Evolutionary conservation across 495 filamentous ascomycete genomes (phyloP).

Genomic region (Massariosphaeria phaeospora): DNA sequence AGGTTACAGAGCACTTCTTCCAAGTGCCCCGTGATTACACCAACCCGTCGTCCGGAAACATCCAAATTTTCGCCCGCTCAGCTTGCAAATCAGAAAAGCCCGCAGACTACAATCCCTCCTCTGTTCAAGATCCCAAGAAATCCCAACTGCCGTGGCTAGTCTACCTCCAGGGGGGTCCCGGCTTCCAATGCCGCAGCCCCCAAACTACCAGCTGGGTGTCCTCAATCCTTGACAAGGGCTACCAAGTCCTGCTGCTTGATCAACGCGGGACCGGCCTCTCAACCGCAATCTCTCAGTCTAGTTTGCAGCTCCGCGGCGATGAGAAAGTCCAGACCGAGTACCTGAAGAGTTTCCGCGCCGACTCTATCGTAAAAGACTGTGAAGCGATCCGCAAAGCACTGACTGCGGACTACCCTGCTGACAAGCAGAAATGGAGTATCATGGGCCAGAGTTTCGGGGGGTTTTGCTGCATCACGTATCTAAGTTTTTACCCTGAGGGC

Average conservation of each 20-base stretch:
- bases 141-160: slow-evolving; percentile 52
- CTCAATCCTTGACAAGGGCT: slow-evolving; percentile 71
- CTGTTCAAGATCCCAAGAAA: slow-evolving; percentile 43
- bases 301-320: slow-evolving; percentile 60
- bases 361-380: slow-evolving; percentile 78
- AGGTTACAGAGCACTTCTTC: slow-evolving; percentile 76
- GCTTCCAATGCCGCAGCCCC: slow-evolving; percentile 66
- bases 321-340: slow-evolving; percentile 67
- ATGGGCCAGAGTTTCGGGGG: slow-evolving; percentile 92
- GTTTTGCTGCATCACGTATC: slow-evolving; percentile 74
- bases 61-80: slow-evolving; percentile 73
- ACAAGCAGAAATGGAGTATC: slow-evolving; percentile 71
- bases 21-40: slow-evolving; percentile 74
- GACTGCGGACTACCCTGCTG: slow-evolving; percentile 61
- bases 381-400: slow-evolving; percentile 76
- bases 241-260: slow-evolving; percentile 79
- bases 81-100: slow-evolving; percentile 60
- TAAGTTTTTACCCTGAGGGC: slow-evolving; percentile 72
- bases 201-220: slow-evolving; percentile 64
- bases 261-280: slow-evolving; percentile 85
- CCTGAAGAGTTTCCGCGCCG: slow-evolving; percentile 80
- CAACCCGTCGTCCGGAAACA: slow-evolving; percentile 53
- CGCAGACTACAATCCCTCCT: slow-evolving; percentile 44
- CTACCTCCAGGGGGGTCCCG: slow-evolving; percentile 60
- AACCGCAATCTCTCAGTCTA: slow-evolving; percentile 66